A percentile compares a stretch with the other conserved stretches of the same genome.
phyloP scores from a whole-genome alignment of 495 filamentous ascomycete genomes.

The Annulohypoxylon maeteangense region DNA sequence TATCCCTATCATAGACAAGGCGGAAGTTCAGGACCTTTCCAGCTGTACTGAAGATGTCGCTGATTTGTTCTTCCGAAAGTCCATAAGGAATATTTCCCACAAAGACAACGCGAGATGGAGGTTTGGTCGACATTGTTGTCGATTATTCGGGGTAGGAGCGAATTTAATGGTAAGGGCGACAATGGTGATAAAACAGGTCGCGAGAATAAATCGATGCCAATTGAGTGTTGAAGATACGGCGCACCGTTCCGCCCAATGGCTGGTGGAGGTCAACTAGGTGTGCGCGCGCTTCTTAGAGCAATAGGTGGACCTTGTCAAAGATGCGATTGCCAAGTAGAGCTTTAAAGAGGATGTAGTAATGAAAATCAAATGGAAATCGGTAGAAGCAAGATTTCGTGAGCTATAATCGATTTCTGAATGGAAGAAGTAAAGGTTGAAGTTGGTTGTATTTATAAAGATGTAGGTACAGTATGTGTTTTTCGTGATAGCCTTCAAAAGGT shows the following conservation, averaged over 20 bases:
- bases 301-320: background rate
- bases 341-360: background rate
- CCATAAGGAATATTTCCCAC: conserved; percentile 88
- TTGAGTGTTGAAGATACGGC: background rate
- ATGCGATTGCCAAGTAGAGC: background rate
- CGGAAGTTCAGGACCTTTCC: conserved; percentile 93
- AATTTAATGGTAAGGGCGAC: conserved; percentile 1
- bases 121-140: conserved; percentile 63
- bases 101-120: conserved; percentile 72
- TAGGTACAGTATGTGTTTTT: background rate
- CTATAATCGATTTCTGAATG: background rate
- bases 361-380: background rate
- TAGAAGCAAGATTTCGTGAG: background rate
- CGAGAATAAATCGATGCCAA: background rate
- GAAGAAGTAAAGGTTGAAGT: background rate
- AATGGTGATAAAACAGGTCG: background rate
- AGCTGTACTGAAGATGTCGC: conserved; percentile 85
- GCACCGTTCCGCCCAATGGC: background rate
- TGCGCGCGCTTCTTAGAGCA: background rate
- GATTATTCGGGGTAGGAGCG: background rate
- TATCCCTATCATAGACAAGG: conserved; percentile 94
- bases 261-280: background rate
- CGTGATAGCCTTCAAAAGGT: too few species aligned
- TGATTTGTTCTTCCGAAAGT: conserved; percentile 93
- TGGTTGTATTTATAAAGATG: background rate